Percentiles rank a stretch among this genome's conserved stretches.
Conservation (phyloP, 176 grass and related monocot genomes). For the Echinochloa phyllopogon region DNA sequence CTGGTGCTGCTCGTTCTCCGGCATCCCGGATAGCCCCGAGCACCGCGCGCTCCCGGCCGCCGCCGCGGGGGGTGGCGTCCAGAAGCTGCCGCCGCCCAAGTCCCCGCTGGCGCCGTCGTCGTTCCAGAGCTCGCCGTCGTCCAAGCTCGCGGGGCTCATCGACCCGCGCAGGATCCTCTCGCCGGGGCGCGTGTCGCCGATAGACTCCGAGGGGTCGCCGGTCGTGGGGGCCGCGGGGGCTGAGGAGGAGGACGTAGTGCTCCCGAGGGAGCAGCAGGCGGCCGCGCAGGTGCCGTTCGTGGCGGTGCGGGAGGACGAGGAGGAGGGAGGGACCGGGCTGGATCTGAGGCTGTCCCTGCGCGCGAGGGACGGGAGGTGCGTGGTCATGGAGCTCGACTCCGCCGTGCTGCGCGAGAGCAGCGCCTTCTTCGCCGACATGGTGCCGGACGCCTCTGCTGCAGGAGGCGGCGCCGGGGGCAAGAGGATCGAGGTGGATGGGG, state of each 20-base stretch:
- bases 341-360: constrained; percentile 77
- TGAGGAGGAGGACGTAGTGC: constrained; percentile 2
- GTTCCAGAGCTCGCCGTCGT: constrained; percentile 70
- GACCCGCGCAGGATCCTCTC: constrained; percentile 88
- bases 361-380: constrained; percentile 60
- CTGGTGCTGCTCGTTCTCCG: constrained; percentile 82
- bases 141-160: constrained; percentile 71
- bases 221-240: background rate
- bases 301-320: constrained; percentile 39
- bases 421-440: constrained; percentile 70
- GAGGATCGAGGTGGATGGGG: constrained; percentile 63
- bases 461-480: background rate
- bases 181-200: constrained; percentile 89
- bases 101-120: constrained; percentile 49
- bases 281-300: constrained; percentile 40
- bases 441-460: constrained; percentile 22
- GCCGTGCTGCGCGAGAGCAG: constrained; percentile 65
- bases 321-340: constrained; percentile 31
- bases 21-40: constrained; percentile 58
- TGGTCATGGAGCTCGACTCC: constrained; percentile 82
- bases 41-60: constrained; percentile 32
- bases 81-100: constrained; percentile 63
- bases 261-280: background rate
- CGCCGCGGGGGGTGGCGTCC: background rate
- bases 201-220: constrained; percentile 64